phyloP scores from a whole-genome alignment of 2,329 filamentous ascomycete species.

The Talaromyces funiculosus region DNA sequence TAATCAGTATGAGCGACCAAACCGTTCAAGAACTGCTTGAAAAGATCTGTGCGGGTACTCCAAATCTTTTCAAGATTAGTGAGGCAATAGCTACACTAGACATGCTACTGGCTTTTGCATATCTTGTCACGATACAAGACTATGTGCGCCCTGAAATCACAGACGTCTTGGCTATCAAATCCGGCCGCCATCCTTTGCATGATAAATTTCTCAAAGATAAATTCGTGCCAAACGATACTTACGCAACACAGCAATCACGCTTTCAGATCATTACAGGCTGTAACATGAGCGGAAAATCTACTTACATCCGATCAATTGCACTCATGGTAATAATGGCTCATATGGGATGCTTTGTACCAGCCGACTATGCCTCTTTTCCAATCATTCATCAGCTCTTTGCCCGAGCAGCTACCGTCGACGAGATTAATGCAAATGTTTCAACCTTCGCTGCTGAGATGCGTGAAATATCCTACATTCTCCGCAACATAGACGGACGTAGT shows the following conservation, averaged over 20 bases:
- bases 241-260: constrained; percentile 69
- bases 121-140: constrained; percentile 62
- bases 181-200: constrained; percentile 70
- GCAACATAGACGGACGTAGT: constrained; percentile 70
- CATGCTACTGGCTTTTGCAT: constrained; percentile 72
- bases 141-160: constrained; percentile 66
- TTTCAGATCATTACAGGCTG: constrained; percentile 94
- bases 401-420: constrained; percentile 79
- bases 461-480: constrained; percentile 87
- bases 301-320: constrained; percentile 81
- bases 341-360: constrained; percentile 84
- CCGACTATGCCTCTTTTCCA: constrained; percentile 73
- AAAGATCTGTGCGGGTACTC: constrained; percentile 65
- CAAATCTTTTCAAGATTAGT: constrained; percentile 72
- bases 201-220: constrained; percentile 64
- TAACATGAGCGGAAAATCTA: constrained; percentile 98
- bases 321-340: constrained; percentile 90
- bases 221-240: constrained; percentile 87
- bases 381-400: constrained; percentile 81
- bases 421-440: constrained; percentile 82
- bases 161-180: constrained; percentile 64
- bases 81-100: constrained; percentile 83
- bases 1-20: constrained; percentile 74
- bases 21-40: constrained; percentile 67
- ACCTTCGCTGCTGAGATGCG: constrained; percentile 95